phyloP scores from a whole-genome alignment of 2,329 filamentous ascomycete species.

The Triangularia setosa region DNA sequence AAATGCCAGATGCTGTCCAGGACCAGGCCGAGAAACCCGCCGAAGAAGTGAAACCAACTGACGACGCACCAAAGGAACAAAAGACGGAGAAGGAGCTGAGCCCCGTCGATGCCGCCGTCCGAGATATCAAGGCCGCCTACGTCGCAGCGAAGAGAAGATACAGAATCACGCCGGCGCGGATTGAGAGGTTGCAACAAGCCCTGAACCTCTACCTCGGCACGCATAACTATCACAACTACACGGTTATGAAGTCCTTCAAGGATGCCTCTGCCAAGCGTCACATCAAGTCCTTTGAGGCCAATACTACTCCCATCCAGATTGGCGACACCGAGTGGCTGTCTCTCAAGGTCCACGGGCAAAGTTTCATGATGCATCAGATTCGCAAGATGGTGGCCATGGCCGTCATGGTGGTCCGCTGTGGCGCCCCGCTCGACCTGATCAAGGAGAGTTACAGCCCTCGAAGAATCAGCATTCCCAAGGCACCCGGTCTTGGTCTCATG shows the following conservation, averaged over 20 bases:
- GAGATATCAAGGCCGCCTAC: slow-evolving; percentile 76
- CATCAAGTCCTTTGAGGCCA: slow-evolving; percentile 87
- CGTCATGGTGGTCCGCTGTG: slow-evolving; percentile 78
- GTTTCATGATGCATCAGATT: slow-evolving; percentile 99
- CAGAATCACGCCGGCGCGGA: slow-evolving; percentile 68
- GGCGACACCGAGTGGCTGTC: slow-evolving; percentile 93
- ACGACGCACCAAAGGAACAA: background rate
- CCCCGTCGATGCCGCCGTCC: slow-evolving; percentile 62
- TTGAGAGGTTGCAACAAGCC: slow-evolving; percentile 70
- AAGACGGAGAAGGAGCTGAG: slow-evolving; percentile 30
- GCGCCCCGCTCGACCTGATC: slow-evolving; percentile 68
- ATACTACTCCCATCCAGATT: slow-evolving; percentile 73
- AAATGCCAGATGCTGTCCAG: slow-evolving; percentile 8
- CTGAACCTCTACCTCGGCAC: slow-evolving; percentile 78
- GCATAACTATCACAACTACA: slow-evolving; percentile 96
- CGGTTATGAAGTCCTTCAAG: slow-evolving; percentile 75
- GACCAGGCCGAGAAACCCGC: background rate
- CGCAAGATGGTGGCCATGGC: slow-evolving; percentile 98
- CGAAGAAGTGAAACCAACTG: background rate
- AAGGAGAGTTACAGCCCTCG: slow-evolving; percentile 66
- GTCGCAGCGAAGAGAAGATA: slow-evolving; percentile 79
- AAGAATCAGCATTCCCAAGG: slow-evolving; percentile 87
- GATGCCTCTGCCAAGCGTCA: slow-evolving; percentile 84
- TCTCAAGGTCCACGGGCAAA: slow-evolving; percentile 93
- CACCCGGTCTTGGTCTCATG: slow-evolving; percentile 80